Conservation (phyloP, 345 rosid species). For the Eucalyptus sp. region DNA sequence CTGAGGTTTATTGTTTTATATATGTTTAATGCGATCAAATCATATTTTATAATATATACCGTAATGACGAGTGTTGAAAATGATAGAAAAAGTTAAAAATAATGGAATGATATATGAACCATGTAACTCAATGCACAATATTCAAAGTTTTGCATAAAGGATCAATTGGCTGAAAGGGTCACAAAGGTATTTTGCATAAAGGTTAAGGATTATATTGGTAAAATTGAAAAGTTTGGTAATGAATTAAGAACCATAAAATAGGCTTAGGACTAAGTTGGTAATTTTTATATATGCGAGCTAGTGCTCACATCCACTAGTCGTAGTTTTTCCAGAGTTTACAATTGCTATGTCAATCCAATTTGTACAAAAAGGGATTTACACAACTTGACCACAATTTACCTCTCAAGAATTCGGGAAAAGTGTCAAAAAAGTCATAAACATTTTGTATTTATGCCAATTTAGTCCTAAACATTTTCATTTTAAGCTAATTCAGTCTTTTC, state of each 20-base stretch:
- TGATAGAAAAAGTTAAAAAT: background rate
- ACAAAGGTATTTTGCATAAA: background rate
- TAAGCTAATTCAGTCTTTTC: no score
- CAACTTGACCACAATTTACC: background rate
- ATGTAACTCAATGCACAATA: background rate
- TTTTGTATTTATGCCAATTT: no score
- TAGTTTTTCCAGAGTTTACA: background rate
- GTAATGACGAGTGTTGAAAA: background rate
- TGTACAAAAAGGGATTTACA: background rate
- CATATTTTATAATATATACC: background rate
- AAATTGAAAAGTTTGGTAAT: no score
- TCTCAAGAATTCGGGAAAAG: background rate
- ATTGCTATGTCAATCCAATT: background rate
- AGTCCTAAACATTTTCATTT: no score
- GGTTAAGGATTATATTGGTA: no score
- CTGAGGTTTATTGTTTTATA: background rate
- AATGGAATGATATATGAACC: background rate
- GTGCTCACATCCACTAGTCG: background rate
- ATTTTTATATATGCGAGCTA: background rate
- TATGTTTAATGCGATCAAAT: background rate
- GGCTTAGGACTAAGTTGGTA: no score
- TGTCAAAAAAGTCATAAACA: no score
- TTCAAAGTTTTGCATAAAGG: background rate
- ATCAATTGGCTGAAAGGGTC: background rate
- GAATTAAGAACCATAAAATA: no score